Evolutionary conservation across 2,329 filamentous ascomycete species (phyloP), one percentile per base, ranked within the genome.

Genomic region (Phialocephala sp.): DNA sequence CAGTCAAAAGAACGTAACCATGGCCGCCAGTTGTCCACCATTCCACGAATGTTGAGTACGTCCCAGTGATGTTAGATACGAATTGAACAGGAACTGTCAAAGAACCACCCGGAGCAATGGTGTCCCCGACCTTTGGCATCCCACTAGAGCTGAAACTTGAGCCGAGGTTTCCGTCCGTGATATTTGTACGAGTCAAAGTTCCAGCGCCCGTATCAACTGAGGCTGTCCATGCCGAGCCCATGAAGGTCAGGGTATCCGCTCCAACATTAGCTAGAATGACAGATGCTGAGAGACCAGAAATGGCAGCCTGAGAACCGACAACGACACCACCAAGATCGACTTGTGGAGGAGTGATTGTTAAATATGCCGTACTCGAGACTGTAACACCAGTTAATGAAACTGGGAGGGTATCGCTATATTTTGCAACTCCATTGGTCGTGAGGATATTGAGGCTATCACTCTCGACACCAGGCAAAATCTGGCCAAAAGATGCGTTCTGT

Each of bases 271-370:
- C 72, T 27, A 81, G 68, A 8, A 77, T 75, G 37, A 79, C 73
- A 9, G 76, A 71, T 12, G 73, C 74, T 18, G 76, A 71, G 8
- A 76, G 71, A 6, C 73, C 73, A 1, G 71, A 69, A 8, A 69
- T 65, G 1, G 74, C 73, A 12, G 63, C 66, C 8, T 73, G 72
- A 14, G 74, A 73, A 3, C 75, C 76, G 5, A 80, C 69, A 12
- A 81, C 76, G 20, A 81, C 68, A 15, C 77, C 76, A 6, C 79
- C 79, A 63, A 81, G 79, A 57, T 79, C 77, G 24, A 80, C 75
- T 18, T 77, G 76, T 1, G 71, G 73, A 1, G 80, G 79, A 0
- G 75, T 75, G 5, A 79, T 72, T 6, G 72, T 72, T 35, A 82
- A 65, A 63, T 77, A 80, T 0, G 80, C 71, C 3, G 66, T 70